Conservation (phyloP, 176 grass and related monocot genomes). For the Neostapfia colusana region DNA sequence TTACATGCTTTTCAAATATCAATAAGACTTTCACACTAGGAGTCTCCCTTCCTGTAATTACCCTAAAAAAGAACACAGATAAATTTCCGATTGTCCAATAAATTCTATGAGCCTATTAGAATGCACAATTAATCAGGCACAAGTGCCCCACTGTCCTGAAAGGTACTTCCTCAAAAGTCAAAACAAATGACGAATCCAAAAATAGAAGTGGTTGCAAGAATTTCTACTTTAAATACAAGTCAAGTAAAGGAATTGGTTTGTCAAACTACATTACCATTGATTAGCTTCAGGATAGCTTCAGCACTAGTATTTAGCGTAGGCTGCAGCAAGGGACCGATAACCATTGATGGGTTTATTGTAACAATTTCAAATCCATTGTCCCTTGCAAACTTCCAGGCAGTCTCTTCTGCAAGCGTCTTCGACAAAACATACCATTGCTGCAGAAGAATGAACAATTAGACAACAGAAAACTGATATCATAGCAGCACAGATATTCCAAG, state of each 20-base stretch:
- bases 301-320: conserved; percentile 63
- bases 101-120: background rate
- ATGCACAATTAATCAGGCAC: background rate
- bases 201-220: background rate
- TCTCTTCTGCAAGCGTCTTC: conserved; percentile 63
- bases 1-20: too few relatives aligned
- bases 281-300: conserved; percentile 58
- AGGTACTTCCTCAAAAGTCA: background rate
- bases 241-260: background rate
- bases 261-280: conserved; percentile 42
- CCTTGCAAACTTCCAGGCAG: conserved; percentile 66
- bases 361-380: conserved; percentile 55
- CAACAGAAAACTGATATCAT: background rate
- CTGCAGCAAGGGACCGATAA: conserved; percentile 64
- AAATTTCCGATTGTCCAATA: background rate
- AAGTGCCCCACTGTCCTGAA: background rate
- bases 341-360: conserved; percentile 67
- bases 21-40: too few relatives aligned
- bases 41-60: too few relatives aligned
- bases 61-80: too few relatives aligned
- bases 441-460: conserved; percentile 11
- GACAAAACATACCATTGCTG: conserved; percentile 69
- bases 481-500: background rate
- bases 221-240: background rate
- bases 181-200: background rate